phyloP scores from a whole-genome alignment of 2,329 filamentous ascomycete genomes.

The Cadophora malorum region DNA sequence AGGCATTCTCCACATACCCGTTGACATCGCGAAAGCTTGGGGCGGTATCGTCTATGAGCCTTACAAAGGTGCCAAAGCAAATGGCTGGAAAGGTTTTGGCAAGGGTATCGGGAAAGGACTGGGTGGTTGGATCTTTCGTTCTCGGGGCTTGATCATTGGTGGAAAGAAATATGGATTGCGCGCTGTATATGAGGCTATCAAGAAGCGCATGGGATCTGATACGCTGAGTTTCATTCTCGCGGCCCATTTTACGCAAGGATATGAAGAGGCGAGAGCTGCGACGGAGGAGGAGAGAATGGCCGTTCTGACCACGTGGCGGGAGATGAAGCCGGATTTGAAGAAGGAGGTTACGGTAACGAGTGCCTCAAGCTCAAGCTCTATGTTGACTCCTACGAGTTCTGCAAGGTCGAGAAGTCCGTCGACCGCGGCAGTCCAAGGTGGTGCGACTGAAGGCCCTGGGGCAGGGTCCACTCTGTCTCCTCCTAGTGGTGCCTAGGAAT shows the following conservation, averaged over 20 bases:
- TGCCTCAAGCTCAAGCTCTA: neutral
- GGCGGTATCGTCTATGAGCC: conserved; percentile 67
- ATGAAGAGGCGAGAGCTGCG: conserved; percentile 37
- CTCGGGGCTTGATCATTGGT: conserved; percentile 25
- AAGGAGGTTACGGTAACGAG: conserved; percentile 22
- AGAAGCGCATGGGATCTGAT: conserved; percentile 35
- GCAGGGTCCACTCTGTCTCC: neutral
- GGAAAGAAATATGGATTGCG: conserved; percentile 37
- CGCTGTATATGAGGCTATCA: conserved; percentile 39
- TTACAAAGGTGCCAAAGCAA: conserved; percentile 64
- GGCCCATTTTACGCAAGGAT: conserved; percentile 39
- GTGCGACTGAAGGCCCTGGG: neutral
- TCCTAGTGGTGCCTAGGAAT: neutral
- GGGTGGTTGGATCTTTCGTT: conserved; percentile 71
- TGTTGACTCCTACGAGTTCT: conserved; percentile 25
- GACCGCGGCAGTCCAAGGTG: neutral
- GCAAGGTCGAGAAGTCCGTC: neutral
- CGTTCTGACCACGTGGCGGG: conserved; percentile 38
- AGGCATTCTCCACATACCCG: conserved; percentile 26
- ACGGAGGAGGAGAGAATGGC: conserved; percentile 39
- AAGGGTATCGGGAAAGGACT: conserved; percentile 86
- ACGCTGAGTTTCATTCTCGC: conserved; percentile 43
- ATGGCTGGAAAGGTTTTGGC: conserved; percentile 69
- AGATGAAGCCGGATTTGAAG: conserved; percentile 34
- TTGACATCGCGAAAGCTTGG: conserved; percentile 61